Conservation (phyloP, 495 filamentous ascomycete species). For the Penicillium mononematosum region DNA sequence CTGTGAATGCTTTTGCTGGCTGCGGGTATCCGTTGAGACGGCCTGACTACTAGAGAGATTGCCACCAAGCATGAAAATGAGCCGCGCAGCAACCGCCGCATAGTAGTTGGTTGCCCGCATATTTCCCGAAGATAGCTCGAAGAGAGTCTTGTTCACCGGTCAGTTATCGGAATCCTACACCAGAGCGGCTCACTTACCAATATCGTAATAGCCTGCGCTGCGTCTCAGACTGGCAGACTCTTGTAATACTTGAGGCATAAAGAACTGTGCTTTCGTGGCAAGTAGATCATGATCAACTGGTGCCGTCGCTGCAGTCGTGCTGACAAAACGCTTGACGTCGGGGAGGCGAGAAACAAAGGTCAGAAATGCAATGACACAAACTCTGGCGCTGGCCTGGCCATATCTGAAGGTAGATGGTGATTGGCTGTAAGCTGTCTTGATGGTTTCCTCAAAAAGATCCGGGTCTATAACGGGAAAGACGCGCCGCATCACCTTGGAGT, state of each 20-base stretch:
- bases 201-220: conserved; percentile 45
- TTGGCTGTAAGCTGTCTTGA: conserved; percentile 41
- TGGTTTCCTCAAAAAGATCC: conserved; percentile 41
- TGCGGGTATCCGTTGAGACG: conserved; percentile 2
- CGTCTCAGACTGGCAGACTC: conserved; percentile 39
- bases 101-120: conserved; percentile 45
- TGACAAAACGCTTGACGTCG: conserved; percentile 11
- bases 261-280: conserved; percentile 36
- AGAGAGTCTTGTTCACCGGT: conserved; percentile 29
- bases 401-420: conserved; percentile 10
- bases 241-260: conserved; percentile 44
- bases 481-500: conserved; percentile 32
- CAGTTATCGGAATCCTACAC: background rate
- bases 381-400: conserved; percentile 32
- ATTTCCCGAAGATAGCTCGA: conserved; percentile 46
- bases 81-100: conserved; percentile 41
- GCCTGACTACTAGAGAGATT: conserved; percentile 24
- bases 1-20: conserved; percentile 28
- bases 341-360: conserved; percentile 37
- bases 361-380: conserved; percentile 48
- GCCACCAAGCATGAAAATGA: conserved; percentile 50
- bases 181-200: conserved; percentile 34
- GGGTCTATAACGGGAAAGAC: conserved; percentile 46
- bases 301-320: background rate
- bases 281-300: conserved; percentile 38